phyloP scores from a whole-genome alignment of 345 rosid genomes.

The Sonneratia alba region DNA sequence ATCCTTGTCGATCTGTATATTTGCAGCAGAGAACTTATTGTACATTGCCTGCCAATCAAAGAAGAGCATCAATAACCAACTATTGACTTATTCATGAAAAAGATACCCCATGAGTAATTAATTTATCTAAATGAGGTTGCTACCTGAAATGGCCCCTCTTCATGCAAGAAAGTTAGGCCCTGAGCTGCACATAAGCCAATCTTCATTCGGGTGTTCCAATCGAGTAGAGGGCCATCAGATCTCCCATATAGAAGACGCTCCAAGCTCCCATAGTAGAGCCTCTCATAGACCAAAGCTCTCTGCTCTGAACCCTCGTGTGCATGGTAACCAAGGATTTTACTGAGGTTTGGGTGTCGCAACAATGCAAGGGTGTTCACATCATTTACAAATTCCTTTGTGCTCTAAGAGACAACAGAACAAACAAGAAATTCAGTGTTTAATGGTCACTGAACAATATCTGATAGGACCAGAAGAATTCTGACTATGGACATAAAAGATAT shows the following conservation, averaged over 20 bases:
- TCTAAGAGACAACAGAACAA: conserved; percentile 22
- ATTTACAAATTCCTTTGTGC: conserved; percentile 60
- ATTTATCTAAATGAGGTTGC: neutral
- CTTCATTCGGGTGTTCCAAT: conserved; percentile 93
- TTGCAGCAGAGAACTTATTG: conserved; percentile 83
- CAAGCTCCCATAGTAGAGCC: conserved; percentile 84
- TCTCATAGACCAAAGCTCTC: conserved; percentile 84
- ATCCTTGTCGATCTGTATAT: conserved; percentile 91
- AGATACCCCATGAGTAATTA: neutral
- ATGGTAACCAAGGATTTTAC: conserved; percentile 78
- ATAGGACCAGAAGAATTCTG: too few species aligned
- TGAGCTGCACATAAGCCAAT: conserved; percentile 82
- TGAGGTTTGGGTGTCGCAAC: conserved; percentile 79
- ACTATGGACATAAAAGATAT: too few species aligned
- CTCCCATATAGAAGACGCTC: conserved; percentile 83
- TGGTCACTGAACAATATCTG: neutral
- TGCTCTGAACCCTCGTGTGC: conserved; percentile 78
- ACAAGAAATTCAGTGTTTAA: neutral
- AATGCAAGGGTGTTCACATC: conserved; percentile 83
- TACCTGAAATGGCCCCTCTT: conserved; percentile 99
- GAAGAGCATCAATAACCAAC: neutral
- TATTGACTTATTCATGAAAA: neutral
- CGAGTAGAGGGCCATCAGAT: conserved; percentile 82
- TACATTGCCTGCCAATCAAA: conserved; percentile 73
- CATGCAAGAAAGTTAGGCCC: conserved; percentile 87